phyloP scores from a whole-genome alignment of 805 yeast species.

The Kurtzmaniella fragi region DNA sequence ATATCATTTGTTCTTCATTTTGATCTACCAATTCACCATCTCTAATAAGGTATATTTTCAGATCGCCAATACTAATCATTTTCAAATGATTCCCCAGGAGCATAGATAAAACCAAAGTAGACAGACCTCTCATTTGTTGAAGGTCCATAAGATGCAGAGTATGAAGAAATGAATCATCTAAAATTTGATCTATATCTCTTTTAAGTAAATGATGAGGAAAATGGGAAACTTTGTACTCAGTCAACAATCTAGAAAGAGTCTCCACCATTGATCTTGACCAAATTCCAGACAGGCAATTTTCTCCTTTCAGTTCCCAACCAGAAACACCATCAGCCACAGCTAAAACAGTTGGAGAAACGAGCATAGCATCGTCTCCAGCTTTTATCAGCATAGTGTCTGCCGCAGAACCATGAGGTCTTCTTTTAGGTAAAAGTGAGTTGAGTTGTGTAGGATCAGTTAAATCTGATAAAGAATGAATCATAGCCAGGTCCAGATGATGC shows the following conservation, averaged over 20 bases:
- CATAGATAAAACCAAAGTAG: conserved; percentile 46
- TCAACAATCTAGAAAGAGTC: conserved; percentile 42
- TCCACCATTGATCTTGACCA: conserved; percentile 53
- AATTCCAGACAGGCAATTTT: conserved; percentile 42
- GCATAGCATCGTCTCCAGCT: conserved; percentile 57
- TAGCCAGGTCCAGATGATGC: conserved; percentile 42
- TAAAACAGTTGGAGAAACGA: conserved; percentile 46
- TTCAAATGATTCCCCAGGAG: conserved; percentile 42
- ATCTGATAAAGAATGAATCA: conserved; percentile 46
- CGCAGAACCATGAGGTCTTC: conserved; percentile 50
- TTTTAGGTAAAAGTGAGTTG: conserved; percentile 41
- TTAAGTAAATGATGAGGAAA: conserved; percentile 33
- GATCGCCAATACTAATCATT: conserved; percentile 50
- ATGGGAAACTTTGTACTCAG: conserved; percentile 38
- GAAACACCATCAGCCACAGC: conserved; percentile 57
- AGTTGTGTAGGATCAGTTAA: conserved; percentile 44
- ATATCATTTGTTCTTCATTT: conserved; percentile 44
- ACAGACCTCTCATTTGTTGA: conserved; percentile 43
- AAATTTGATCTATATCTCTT: conserved; percentile 35
- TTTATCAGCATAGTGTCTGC: conserved; percentile 47
- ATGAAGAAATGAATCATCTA: conserved; percentile 45
- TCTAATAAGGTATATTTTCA: conserved; percentile 43
- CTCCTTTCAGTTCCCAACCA: conserved; percentile 46
- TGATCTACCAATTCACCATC: conserved; percentile 38
- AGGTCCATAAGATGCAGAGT: conserved; percentile 48